Percentiles rank a stretch among this genome's conserved stretches.
Conservation (phyloP, 306 rosid species). For the Parietaria judaica region DNA sequence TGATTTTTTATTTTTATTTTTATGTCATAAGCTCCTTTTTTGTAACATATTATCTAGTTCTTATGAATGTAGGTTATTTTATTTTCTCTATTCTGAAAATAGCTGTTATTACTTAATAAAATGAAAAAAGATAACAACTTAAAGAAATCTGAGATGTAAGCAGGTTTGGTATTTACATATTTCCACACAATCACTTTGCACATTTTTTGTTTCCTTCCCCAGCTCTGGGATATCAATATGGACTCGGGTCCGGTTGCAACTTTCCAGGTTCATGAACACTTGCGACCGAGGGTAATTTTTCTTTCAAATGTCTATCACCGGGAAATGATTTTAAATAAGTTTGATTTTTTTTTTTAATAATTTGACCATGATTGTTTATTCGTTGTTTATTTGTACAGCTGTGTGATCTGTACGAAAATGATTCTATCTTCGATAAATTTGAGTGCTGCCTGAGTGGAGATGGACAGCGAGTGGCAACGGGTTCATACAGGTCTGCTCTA, state of each 20-base stretch:
- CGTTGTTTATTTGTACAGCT: constrained; percentile 43
- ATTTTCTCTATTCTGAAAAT: not conserved
- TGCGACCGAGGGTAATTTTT: constrained; percentile 79
- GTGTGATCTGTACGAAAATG: constrained; percentile 92
- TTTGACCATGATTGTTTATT: not conserved
- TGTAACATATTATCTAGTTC: not conserved
- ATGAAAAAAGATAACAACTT: not conserved
- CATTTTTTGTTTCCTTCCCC: constrained; percentile 6
- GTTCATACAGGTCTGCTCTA: constrained; percentile 80
- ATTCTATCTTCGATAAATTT: constrained; percentile 86
- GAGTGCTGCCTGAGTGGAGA: constrained; percentile 98
- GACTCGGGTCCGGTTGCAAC: constrained; percentile 52
- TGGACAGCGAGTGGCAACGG: constrained; percentile 77
- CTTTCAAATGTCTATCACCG: constrained; percentile 6
- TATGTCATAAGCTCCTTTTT: not conserved
- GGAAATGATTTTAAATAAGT: not conserved
- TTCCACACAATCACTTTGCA: not conserved
- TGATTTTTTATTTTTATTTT: not conserved
- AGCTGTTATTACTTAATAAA: not conserved
- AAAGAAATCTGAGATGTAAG: not conserved
- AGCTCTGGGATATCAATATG: constrained; percentile 61
- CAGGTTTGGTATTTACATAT: not conserved
- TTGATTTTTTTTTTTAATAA: not conserved
- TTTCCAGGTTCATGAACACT: constrained; percentile 61
- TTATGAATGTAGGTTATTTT: not conserved